These are phyloP conservation scores for Macrophomina phaseolina DNA, from an alignment of 2,329 filamentous ascomycete species.

Conservation along the genomic window DNA sequence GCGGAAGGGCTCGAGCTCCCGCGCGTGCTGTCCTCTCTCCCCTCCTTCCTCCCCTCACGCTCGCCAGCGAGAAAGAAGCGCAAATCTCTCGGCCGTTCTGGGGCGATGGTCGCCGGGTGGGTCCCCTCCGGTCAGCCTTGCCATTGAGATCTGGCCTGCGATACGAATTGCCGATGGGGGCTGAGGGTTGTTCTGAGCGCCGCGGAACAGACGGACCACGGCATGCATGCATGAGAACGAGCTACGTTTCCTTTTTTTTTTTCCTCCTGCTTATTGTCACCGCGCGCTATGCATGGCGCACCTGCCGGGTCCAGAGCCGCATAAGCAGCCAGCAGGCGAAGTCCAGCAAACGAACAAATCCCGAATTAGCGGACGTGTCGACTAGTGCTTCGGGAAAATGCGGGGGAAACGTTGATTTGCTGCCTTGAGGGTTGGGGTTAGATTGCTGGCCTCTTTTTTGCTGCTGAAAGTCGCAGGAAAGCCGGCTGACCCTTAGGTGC, in stretches of 20 bases:
- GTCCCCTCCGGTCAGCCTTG: conserved; percentile 1
- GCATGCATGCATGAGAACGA: not conserved
- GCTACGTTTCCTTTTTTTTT: not conserved
- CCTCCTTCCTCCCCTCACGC: not conserved
- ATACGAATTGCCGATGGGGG: not conserved
- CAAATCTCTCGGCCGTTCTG: not conserved
- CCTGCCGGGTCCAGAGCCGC: not conserved
- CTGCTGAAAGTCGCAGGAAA: not conserved
- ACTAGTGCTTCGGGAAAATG: not conserved
- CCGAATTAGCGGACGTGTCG: not conserved
- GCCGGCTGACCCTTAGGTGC: not conserved
- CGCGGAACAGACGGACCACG: not conserved
- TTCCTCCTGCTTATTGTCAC: not conserved
- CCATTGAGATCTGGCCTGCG: not conserved
- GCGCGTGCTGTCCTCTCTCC: not conserved
- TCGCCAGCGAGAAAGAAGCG: not conserved
- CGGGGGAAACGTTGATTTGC: conserved; percentile 8
- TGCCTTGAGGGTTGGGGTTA: conserved; percentile 22
- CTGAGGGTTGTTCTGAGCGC: not conserved
- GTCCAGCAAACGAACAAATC: no score
- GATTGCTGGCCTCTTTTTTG: not conserved
- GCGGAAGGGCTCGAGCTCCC: not conserved
- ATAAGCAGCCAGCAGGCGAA: not conserved
- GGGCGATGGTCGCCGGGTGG: not conserved
- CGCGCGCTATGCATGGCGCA: not conserved